Base-by-base conservation (phyloP, 139 green algal genomes). In the Auxenochlorella pyrenoidosa region DNA sequence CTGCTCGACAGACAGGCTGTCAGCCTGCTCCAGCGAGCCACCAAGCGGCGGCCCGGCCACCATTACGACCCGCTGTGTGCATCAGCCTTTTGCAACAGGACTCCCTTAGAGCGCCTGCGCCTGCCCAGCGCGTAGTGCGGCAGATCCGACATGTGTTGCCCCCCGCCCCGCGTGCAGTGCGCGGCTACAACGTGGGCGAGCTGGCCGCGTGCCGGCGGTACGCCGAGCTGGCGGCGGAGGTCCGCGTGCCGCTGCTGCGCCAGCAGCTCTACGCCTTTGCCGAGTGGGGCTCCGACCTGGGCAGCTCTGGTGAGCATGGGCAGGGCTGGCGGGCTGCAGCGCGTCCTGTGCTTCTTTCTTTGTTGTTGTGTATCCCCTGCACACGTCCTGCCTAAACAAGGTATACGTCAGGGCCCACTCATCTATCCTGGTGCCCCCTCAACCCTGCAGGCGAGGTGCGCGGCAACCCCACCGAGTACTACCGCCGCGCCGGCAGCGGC, bases 391-490 rank as follows among this genome's bases (percentile, higher is more conserved):
- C n/a, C n/a, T n/a, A n/a, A n/a, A n/a, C n/a, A n/a, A n/a, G n/a
- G n/a, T n/a, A n/a, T n/a, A n/a, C n/a, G n/a, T n/a, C n/a, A n/a
- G n/a, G 24, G 12, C 59, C 24, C 59, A 68, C 59, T 12, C 63
- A 71, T 16, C 30, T 12, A 12, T 34, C 5, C 30, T 71, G 21
- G 16, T 30, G 40, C 21, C 13, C n/a, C 40, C 18, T 59, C 40
- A 24, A 16, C 34, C 73, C 19, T 26, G 58, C 80, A 86, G 70
- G 90, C 72, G 71, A 94, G 21, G 90, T 96, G 65, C 75, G 80
- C 2, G 97, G 97, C 68, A 98, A 97, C 90, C 98, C 98, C 19
- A 99, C 96, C 0, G 92, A 96, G 86, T 99, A 97, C 85, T 99
- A 97, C 93, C 84, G 96, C 30, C 95, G 96, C 66, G 90, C 94